These are phyloP conservation scores for Dendrobium catenatum DNA, from an alignment of 106 monocot species.

Conservation along the genomic window DNA sequence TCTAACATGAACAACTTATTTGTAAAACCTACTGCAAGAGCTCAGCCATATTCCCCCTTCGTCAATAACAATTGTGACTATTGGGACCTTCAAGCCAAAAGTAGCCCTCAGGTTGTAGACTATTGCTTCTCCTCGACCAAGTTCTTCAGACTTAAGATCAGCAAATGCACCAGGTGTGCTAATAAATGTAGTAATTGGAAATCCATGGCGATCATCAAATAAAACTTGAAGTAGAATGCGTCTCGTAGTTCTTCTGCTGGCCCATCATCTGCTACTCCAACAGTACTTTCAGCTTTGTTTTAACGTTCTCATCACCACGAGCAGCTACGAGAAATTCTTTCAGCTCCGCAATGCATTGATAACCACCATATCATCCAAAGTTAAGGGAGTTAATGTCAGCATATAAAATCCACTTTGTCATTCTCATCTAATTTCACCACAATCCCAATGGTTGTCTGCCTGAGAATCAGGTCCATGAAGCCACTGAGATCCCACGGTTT, in stretches of 20 bases:
- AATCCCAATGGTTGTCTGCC: constrained; percentile 85
- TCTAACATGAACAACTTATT: too few species aligned
- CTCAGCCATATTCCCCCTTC: too few species aligned
- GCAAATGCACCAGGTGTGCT: too few species aligned
- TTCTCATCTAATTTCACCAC: constrained; percentile 58
- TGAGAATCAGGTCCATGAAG: constrained; percentile 83
- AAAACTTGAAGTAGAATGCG: constrained; percentile 74
- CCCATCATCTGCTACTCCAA: constrained; percentile 45
- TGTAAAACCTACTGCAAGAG: too few species aligned
- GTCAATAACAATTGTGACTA: too few species aligned
- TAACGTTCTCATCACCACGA: constrained; percentile 37
- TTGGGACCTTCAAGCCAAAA: too few species aligned
- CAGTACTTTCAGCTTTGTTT: constrained; percentile 35
- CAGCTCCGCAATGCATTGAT: constrained; percentile 52
- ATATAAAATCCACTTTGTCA: constrained; percentile 33
- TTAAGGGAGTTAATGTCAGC: constrained; percentile 71
- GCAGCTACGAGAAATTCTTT: constrained; percentile 44
- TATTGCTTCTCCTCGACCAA: too few species aligned
- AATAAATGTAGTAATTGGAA: too few species aligned
- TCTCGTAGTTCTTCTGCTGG: constrained; percentile 69
- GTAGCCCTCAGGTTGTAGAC: too few species aligned
- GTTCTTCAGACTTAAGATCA: too few species aligned
- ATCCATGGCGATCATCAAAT: constrained; percentile 50
- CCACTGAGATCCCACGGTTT: constrained; percentile 71
- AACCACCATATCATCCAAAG: constrained; percentile 56